Percentiles rank a stretch among this genome's conserved stretches.
Evolutionary conservation across 2,329 filamentous ascomycete species (phyloP).

Genomic region (Arthrinium phaeospermum): DNA sequence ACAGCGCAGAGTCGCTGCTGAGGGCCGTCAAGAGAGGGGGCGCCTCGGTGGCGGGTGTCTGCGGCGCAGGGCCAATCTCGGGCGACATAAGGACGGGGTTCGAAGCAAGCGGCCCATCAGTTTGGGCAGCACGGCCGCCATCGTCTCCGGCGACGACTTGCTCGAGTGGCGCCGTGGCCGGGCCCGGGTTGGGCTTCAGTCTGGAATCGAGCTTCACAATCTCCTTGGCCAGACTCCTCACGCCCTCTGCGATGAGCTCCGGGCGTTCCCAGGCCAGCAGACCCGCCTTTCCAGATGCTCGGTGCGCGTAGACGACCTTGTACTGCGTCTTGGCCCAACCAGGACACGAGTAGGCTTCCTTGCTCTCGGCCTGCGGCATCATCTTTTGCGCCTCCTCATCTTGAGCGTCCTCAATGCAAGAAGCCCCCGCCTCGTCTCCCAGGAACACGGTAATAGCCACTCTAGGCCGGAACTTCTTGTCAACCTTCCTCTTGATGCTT

Average conservation of each 20-base stretch:
- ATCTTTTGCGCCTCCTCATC: conserved; percentile 28
- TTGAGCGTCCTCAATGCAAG: neutral
- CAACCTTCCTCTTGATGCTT: conserved; percentile 31
- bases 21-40: neutral
- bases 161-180: conserved; percentile 39
- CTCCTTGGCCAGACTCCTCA: conserved; percentile 46
- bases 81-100: conserved; percentile 18
- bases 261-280: conserved; percentile 56
- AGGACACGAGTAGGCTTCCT: conserved; percentile 49
- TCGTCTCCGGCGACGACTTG: conserved; percentile 35
- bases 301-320: conserved; percentile 48
- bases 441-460: conserved; percentile 56
- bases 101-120: conserved; percentile 21
- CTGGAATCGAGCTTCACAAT: conserved; percentile 46
- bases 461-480: conserved; percentile 39
- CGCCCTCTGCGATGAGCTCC: conserved; percentile 50
- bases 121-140: conserved; percentile 17
- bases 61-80: conserved; percentile 17
- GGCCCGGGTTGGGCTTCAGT: conserved; percentile 37
- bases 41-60: conserved; percentile 5
- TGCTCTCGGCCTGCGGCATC: conserved; percentile 27
- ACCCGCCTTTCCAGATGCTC: conserved; percentile 47
- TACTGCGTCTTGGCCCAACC: conserved; percentile 54
- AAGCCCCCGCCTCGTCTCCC: conserved; percentile 35
- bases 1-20: conserved; percentile 23